A percentile compares a stretch with the other conserved stretches of the same genome.
Evolutionary conservation across 1,139 yeast species (phyloP).

Genomic region (Pneumocystis canis): DNA sequence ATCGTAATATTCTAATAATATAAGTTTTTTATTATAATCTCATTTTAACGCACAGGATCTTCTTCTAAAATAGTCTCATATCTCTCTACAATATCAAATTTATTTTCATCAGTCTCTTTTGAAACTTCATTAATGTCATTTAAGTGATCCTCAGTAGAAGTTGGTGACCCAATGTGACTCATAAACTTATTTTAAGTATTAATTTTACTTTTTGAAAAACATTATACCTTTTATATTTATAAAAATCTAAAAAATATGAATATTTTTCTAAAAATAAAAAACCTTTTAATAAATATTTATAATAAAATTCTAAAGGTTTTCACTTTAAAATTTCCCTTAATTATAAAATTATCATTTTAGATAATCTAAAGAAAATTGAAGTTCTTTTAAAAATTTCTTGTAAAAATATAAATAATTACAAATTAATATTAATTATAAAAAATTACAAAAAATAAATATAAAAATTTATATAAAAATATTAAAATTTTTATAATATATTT

Average conservation of each 20-base stretch:
- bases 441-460: no score
- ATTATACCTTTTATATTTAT: neutral
- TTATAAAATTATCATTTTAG: no score
- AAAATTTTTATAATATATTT: no score
- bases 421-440: no score
- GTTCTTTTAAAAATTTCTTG: no score
- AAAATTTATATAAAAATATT: no score
- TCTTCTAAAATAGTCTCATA: constrained; percentile 9
- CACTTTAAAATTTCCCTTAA: no score
- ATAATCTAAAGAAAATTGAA: no score
- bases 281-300: no score
- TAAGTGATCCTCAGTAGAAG: neutral
- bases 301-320: no score
- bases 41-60: constrained; percentile 8
- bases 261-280: no score
- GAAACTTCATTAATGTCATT: neutral
- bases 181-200: neutral
- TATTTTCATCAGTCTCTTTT: neutral
- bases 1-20: constrained; percentile 59
- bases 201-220: neutral
- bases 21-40: neutral
- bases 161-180: neutral
- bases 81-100: constrained; percentile 11
- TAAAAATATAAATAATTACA: no score
- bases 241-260: neutral